Evolutionary conservation across 2,329 filamentous ascomycete species (phyloP), one percentile per base, ranked within the genome.

Genomic region (Paraphoma chrysanthemicola): DNA sequence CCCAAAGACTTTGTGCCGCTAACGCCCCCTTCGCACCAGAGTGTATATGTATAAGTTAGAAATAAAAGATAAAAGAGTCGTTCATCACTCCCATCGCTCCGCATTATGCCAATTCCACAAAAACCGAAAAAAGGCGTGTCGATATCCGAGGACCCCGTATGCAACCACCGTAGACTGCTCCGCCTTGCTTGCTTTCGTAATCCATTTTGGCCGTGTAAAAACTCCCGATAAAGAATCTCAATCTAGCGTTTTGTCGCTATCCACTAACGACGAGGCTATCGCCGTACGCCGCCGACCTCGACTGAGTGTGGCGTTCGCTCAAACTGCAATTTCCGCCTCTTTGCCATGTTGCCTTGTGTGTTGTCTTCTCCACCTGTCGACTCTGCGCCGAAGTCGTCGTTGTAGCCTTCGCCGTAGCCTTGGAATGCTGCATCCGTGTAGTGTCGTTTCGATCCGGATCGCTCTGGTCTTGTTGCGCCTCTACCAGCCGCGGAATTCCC

Each of bases 351-450:
- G 14, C 71, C 67, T 45, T 69, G 67, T 16, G 66, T 59, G 48
- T 89, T 87, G 65, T 90, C 89, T 64, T 87, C 87, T 63, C 90
- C 90, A 55, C 87, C 89, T 18, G 89, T 91, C 18, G 88, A 91
- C 69, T 92, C 87, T 53, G 82, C 86, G 8, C 73, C 75, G 59
- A 90, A 89, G 62, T 91, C 89, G 60, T 92, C 90, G 9, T 83
- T 83, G 64, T 83, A 92, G 33, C 88, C 88, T 64, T 92, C 89
- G 44, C 86, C 85, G 68, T 93, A 93, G 42, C 90, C 90, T 67
- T 90, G 87, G 69, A 86, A 93, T 67, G 88, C 91, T 66, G 83
- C 85, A 62, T 93, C 90, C 39, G 88, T 87, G 71, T 93, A 93
- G 60, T 88, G 86, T 46, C 91, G 85, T 81, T 93, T 93, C 80